Evolutionary conservation across 345 rosid genomes (phyloP), one percentile per base, ranked within the genome.

Genomic region (Salix arbutifolia): DNA sequence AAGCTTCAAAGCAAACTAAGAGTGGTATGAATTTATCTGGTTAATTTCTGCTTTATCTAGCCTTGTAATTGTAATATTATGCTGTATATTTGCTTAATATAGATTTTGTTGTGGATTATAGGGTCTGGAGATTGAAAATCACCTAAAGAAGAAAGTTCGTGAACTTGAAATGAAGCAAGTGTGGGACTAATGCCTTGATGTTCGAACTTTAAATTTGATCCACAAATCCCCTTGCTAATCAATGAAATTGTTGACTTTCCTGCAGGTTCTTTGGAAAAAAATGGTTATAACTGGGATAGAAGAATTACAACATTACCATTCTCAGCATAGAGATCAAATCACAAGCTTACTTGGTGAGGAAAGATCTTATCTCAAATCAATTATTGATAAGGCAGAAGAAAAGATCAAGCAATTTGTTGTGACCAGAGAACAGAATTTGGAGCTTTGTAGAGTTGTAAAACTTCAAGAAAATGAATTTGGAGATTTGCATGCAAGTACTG

Each of bases 101-200:
- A 3, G n/a, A 33, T 71, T 12, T 71, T 53, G 25, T 80, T 86
- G 67, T 87, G 80, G 35, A 76, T 65, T 74, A 56, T 70, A 96
- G 98, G 98, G 97, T 62, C 61, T 96, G 90, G 97, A 94, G 83
- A 96, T 96, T 60, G 99, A 96, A 87, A 96, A 87, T 42, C 99
- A 96, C 82, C 84, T 96, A 76, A 94, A 91, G 89, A 92, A 86
- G 89, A 89, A 76, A 83, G 87, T 94, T 67, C 85, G 77, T 71
- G 94, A 88, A 50, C 82, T 91, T 85, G 93, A 91, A 87, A 91
- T 90, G 89, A 91, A 91, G 82, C 92, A 80, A 77, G 99, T 96
- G 83, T 79, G 91, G 82, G 65, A 53, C 78, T 38, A 4, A n/a
- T 78, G 64, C 62, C 44, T 74, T 73, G 8, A 62, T 38, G 25